These are phyloP conservation scores for Musa beccarii DNA, from an alignment of 176 grass and related monocot species.

Conservation along the genomic window DNA sequence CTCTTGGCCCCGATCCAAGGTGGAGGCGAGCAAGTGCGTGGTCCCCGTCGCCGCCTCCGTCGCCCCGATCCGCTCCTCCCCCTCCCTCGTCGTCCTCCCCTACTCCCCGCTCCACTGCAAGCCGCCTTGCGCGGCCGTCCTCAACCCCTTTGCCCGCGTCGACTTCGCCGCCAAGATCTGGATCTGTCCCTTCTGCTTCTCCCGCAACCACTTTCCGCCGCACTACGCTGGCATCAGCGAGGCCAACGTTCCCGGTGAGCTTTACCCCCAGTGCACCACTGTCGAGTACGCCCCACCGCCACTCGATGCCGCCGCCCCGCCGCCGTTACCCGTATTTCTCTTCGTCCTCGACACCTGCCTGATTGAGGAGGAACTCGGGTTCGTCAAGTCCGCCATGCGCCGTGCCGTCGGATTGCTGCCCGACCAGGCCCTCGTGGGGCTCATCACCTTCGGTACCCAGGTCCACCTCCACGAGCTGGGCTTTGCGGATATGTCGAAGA, in stretches of 20 bases:
- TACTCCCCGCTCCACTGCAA: conserved; percentile 90
- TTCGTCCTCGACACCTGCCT: conserved; percentile 94
- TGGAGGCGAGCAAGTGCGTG: conserved; percentile 95
- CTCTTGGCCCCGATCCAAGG: conserved; percentile 80
- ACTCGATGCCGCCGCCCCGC: conserved; percentile 21
- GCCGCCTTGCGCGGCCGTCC: conserved; percentile 58
- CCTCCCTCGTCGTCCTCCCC: conserved; percentile 43
- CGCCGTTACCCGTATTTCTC: conserved; percentile 66
- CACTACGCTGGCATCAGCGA: conserved; percentile 88
- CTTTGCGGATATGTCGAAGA: conserved; percentile 88
- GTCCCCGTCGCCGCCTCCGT: conserved; percentile 69
- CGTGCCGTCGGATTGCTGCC: conserved; percentile 79
- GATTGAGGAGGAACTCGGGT: conserved; percentile 95
- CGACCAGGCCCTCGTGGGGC: conserved; percentile 79
- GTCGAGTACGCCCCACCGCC: conserved; percentile 59
- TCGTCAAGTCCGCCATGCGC: conserved; percentile 72
- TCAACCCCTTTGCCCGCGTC: conserved; percentile 86
- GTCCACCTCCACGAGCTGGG: conserved; percentile 94
- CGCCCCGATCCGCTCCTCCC: conserved; percentile 42
- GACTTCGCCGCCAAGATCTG: conserved; percentile 98
- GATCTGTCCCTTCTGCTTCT: conserved; percentile 97
- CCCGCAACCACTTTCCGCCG: conserved; percentile 84
- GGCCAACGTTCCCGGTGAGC: conserved; percentile 72
- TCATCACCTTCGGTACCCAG: conserved; percentile 92
- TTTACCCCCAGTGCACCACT: conserved; percentile 78